Conservation (phyloP, 1,284 basidiomycete species). For the Ustilago trichophora region DNA sequence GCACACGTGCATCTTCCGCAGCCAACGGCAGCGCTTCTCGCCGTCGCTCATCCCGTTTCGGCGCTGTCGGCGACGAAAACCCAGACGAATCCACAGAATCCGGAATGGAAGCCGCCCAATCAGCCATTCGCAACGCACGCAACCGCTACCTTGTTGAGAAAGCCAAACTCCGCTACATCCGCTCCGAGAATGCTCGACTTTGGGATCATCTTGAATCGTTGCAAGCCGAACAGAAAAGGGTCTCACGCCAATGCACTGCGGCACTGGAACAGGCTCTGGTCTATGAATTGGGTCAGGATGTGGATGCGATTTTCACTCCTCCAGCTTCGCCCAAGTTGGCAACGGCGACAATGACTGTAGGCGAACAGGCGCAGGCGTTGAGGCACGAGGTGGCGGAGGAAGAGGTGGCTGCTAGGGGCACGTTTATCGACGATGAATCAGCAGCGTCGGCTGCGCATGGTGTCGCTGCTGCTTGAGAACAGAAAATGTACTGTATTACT, state of each 20-base stretch:
- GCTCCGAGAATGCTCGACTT: conserved; percentile 43
- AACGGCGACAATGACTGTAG: not conserved
- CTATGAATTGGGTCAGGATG: conserved; percentile 44
- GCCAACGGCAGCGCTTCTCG: conserved; percentile 12
- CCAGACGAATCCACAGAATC: not conserved
- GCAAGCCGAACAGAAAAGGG: conserved; percentile 19
- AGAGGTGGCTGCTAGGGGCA: conserved; percentile 1
- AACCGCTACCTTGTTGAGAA: conserved; percentile 61
- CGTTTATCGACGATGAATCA: conserved; percentile 7
- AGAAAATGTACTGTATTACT: too few species aligned
- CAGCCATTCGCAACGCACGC: conserved; percentile 25
- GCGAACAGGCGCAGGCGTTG: conserved; percentile 1
- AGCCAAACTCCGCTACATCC: conserved; percentile 47
- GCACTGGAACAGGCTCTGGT: conserved; percentile 51
- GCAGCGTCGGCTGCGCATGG: not conserved
- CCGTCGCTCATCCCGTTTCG: conserved; percentile 29
- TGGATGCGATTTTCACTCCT: conserved; percentile 55
- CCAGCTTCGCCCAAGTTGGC: conserved; percentile 28
- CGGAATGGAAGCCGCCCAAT: conserved; percentile 22
- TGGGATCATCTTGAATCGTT: conserved; percentile 21
- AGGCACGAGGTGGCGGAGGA: conserved; percentile 10
- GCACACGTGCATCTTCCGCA: conserved; percentile 10
- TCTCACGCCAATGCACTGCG: conserved; percentile 18
- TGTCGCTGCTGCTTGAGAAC: not conserved
- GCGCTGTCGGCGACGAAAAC: not conserved